Evolutionary conservation across 208 protist genomes (phyloP).

Genomic region (Phytomonas sp.): DNA sequence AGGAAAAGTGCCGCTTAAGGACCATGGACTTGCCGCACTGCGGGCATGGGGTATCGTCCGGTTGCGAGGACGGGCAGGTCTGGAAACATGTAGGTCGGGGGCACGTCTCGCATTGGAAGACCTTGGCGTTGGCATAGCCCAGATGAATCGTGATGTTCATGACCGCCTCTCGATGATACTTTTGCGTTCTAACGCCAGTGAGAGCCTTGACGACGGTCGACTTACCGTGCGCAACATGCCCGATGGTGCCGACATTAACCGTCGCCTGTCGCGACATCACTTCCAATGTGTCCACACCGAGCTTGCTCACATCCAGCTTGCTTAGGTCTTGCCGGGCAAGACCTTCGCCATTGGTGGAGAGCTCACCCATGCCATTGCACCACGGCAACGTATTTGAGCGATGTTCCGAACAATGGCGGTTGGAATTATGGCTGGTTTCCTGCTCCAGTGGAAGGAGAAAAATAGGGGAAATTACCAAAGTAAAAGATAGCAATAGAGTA

Average conservation of each 20-base stretch:
- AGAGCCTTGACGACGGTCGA: conserved; percentile 99
- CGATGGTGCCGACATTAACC: conserved; percentile 99
- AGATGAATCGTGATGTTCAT: conserved; percentile 99
- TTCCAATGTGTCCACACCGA: conserved; percentile 93
- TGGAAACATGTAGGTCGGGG: conserved; percentile 91
- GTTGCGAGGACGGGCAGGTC: conserved; percentile 79
- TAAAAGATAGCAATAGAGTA: too few species aligned
- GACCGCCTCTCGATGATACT: conserved; percentile 98
- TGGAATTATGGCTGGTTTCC: too few species aligned
- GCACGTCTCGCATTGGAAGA: conserved; percentile 86
- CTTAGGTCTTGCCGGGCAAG: conserved; percentile 73
- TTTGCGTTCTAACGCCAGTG: conserved; percentile 97
- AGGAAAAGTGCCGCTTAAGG: conserved; percentile 95
- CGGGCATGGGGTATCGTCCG: conserved; percentile 82
- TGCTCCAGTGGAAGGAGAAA: too few species aligned
- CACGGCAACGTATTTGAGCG: too few species aligned
- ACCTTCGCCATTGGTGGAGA: conserved; percentile 9
- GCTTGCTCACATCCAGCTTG: conserved; percentile 58
- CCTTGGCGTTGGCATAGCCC: conserved; percentile 99
- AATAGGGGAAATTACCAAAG: too few species aligned
- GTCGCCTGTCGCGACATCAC: conserved; percentile 99
- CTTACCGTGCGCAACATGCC: conserved; percentile 99
- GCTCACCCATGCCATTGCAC: too few species aligned
- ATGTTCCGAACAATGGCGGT: too few species aligned
- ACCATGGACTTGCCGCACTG: conserved; percentile 56